These are phyloP conservation scores for Wallacemonas sp. DNA, from an alignment of 208 protist genomes.

Conservation along the genomic window DNA sequence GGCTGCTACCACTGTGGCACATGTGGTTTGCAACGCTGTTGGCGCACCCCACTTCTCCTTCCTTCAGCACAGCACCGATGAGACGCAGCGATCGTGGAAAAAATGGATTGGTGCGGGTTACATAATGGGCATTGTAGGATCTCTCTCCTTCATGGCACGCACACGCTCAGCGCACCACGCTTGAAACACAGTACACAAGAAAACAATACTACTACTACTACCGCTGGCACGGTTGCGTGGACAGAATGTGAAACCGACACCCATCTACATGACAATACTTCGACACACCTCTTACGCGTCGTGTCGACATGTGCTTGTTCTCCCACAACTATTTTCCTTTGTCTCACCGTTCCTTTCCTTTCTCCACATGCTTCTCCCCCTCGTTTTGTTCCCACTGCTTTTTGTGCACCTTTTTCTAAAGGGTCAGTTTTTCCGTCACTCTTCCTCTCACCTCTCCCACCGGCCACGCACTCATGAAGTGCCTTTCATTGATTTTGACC, in stretches of 20 bases:
- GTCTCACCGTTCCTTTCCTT: too few species aligned
- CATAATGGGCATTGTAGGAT: background rate
- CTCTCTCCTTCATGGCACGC: background rate
- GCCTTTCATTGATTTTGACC: background rate
- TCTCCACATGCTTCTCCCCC: background rate
- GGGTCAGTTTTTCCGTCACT: too few species aligned
- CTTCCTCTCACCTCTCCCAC: too few species aligned
- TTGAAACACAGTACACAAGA: too few species aligned
- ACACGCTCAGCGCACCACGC: background rate
- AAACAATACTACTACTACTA: too few species aligned
- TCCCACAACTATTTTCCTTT: too few species aligned
- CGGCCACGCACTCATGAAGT: too few species aligned
- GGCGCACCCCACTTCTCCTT: conserved; percentile 46
- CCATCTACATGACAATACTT: too few species aligned
- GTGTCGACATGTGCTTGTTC: too few species aligned
- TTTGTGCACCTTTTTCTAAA: background rate
- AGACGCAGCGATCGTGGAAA: background rate
- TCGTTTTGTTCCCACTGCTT: background rate
- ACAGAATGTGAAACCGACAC: background rate
- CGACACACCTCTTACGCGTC: too few species aligned
- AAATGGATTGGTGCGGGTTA: background rate
- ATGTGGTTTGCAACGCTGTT: conserved; percentile 69
- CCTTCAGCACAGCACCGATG: background rate
- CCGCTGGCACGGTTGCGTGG: too few species aligned
- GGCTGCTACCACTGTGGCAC: conserved; percentile 31